Evolutionary conservation across 2,329 filamentous ascomycete species (phyloP), one percentile per base, ranked within the genome.

Genomic region (Rutstroemia sp.): DNA sequence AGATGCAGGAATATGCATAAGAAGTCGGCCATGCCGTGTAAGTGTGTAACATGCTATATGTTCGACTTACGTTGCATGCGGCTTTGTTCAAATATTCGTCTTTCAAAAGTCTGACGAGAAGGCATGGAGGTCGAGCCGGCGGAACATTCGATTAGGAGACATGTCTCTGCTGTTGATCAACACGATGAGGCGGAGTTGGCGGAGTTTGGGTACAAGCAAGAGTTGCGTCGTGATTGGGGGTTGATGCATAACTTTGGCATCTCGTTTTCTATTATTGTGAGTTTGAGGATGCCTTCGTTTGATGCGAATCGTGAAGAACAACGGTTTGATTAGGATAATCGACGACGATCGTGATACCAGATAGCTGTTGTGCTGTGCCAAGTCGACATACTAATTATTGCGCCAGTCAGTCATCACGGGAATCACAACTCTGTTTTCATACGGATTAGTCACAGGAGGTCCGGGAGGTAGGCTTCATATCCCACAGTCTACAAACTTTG

Each of bases 201-300:
- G 3, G 74, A 79, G 60, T 74, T 83, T 62, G 81, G 81, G 1
- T 84, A 84, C 67, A 78, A 80, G 65, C 80, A 83, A 59, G 80
- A 82, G 62, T 67, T 83, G 60, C 74, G 75, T 38, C 73, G 80
- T 49, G 78, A 82, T 65, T 83, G 80, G 80, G 76, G 77, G 4
- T 63, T 83, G 58, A 70, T 77, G 51, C 80, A 83, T 63, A 83
- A 83, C 64, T 83, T 83, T 69, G 80, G 80, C 27, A 78, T 83
- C 6, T 82, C 79, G 0, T 83, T 83, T 65, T 81, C 78, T 5
- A 83, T 83, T 62, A 83, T 83, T 65, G 77, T 80, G 64, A 60
- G 76, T 68, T 41, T 30, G 7, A 21, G n/a, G 7, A 12, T n/a
- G 23, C 25, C 25, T 27, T 27, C 25, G 25, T 27, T 27, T 27